Evolutionary conservation across 352 stramenopile species (phyloP).

Genomic region (Globisporangium polare): DNA sequence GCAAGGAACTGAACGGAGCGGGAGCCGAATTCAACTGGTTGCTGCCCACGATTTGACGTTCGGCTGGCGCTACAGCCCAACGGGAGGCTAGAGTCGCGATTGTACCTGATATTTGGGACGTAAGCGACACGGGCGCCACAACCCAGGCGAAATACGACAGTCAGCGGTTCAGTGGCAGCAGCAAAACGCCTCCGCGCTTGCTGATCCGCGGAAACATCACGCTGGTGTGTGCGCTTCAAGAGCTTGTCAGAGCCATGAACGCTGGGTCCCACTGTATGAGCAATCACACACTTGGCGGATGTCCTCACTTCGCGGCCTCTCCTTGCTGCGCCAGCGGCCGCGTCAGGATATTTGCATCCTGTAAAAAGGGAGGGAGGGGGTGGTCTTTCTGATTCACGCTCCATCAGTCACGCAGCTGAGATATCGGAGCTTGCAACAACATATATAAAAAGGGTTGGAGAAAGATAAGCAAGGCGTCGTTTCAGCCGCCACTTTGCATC

Average conservation of each 20-base stretch:
- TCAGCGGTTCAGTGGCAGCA: neutral
- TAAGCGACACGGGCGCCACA: too few species aligned
- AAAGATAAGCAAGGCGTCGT: neutral
- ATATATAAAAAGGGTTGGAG: neutral
- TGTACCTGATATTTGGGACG: neutral
- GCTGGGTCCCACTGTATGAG: conserved; percentile 3
- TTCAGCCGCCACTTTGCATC: neutral
- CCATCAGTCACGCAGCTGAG: too few species aligned
- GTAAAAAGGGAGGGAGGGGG: too few species aligned
- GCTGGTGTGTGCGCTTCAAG: neutral
- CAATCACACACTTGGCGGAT: conserved; percentile 4
- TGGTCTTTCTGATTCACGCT: too few species aligned
- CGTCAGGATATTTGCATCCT: too few species aligned
- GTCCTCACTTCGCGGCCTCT: neutral
- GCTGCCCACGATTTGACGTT: neutral
- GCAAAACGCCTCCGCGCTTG: neutral
- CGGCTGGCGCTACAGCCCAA: neutral
- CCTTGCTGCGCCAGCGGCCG: neutral
- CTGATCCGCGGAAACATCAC: conserved; percentile 1
- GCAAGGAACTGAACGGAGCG: too few species aligned
- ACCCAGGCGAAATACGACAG: too few species aligned
- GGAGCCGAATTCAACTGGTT: neutral
- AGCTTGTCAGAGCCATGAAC: conserved; percentile 3
- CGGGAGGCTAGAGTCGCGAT: neutral
- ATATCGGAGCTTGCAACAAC: too few species aligned